These are phyloP conservation scores for Macrotyloma uniflorum DNA, from an alignment of 306 rosid species.

Conservation along the genomic window DNA sequence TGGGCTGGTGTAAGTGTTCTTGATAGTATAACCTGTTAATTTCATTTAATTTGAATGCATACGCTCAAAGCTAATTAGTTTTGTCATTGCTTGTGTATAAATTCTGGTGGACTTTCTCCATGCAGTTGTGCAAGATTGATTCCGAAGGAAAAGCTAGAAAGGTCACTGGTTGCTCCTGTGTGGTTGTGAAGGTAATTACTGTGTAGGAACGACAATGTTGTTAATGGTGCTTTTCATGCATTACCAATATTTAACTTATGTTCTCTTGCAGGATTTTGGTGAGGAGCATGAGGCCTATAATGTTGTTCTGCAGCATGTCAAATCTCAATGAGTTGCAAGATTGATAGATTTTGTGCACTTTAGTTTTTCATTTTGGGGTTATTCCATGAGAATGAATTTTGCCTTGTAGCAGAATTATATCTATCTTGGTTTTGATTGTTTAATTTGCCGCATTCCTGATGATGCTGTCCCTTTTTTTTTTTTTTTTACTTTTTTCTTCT, in stretches of 20 bases:
- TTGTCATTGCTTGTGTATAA: too few relatives aligned
- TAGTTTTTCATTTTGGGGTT: slow-evolving; percentile 12
- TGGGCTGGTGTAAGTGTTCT: slow-evolving; percentile 88
- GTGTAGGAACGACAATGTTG: too few relatives aligned
- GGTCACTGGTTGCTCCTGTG: slow-evolving; percentile 67
- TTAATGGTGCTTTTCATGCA: not conserved
- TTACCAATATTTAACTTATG: not conserved
- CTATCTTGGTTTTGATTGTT: slow-evolving; percentile 26
- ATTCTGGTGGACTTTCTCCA: not conserved
- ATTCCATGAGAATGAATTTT: slow-evolving; percentile 38
- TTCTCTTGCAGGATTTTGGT: slow-evolving; percentile 48
- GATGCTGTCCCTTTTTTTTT: too few relatives aligned
- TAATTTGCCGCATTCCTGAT: not conserved
- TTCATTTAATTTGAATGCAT: not conserved
- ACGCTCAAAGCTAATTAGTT: not conserved
- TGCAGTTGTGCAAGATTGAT: slow-evolving; percentile 83
- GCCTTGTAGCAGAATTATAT: slow-evolving; percentile 20
- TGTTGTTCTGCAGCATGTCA: slow-evolving; percentile 54
- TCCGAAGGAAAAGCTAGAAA: slow-evolving; percentile 85
- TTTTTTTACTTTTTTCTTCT: not conserved
- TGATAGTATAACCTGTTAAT: too few relatives aligned
- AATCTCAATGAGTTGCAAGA: slow-evolving; percentile 41
- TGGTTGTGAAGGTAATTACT: slow-evolving; percentile 78
- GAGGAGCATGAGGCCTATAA: slow-evolving; percentile 57
- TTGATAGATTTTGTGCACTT: not conserved